A percentile compares a stretch with the other conserved stretches of the same genome.
Evolutionary conservation across 192 early-diverging fungal genomes (phyloP).

Genomic region (Umbelopsis ramanniana): DNA sequence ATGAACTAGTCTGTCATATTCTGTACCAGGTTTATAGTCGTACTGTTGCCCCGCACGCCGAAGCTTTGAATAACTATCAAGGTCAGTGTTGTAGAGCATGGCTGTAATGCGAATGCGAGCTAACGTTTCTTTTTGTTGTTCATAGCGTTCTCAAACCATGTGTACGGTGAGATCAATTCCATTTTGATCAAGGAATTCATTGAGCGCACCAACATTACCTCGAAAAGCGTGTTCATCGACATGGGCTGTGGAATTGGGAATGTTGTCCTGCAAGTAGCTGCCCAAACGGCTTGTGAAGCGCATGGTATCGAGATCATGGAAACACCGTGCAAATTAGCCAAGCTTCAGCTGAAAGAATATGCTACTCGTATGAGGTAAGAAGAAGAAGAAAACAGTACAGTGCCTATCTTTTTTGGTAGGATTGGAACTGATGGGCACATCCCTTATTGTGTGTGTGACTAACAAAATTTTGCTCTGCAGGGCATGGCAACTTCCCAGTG

Average conservation of each 20-base stretch:
- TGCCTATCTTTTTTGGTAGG: no score
- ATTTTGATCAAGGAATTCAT: slow-evolving; percentile 87
- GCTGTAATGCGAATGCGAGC: no score
- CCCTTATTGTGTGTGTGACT: background rate
- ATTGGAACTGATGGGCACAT: no score
- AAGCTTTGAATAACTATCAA: slow-evolving; percentile 77
- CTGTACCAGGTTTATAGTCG: slow-evolving; percentile 90
- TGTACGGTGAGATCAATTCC: slow-evolving; percentile 95
- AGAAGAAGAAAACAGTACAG: background rate
- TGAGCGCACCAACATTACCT: slow-evolving; percentile 62
- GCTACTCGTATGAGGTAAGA: slow-evolving; percentile 73
- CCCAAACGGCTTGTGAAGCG: slow-evolving; percentile 79
- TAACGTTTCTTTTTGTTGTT: background rate
- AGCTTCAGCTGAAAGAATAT: slow-evolving; percentile 84
- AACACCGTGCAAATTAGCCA: slow-evolving; percentile 79
- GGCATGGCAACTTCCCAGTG: slow-evolving; percentile 63
- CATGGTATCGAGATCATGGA: slow-evolving; percentile 94
- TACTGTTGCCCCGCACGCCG: slow-evolving; percentile 78
- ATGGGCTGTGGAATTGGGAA: slow-evolving; percentile 96
- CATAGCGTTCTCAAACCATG: slow-evolving; percentile 87
- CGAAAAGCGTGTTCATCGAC: slow-evolving; percentile 85
- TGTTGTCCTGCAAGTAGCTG: slow-evolving; percentile 95
- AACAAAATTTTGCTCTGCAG: slow-evolving; percentile 28
- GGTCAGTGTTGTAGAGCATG: slow-evolving; percentile 31
- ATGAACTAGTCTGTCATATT: slow-evolving; percentile 81